These are phyloP conservation scores for Thyridium curvatum DNA, from an alignment of 2,329 filamentous ascomycete species.

Conservation along the genomic window DNA sequence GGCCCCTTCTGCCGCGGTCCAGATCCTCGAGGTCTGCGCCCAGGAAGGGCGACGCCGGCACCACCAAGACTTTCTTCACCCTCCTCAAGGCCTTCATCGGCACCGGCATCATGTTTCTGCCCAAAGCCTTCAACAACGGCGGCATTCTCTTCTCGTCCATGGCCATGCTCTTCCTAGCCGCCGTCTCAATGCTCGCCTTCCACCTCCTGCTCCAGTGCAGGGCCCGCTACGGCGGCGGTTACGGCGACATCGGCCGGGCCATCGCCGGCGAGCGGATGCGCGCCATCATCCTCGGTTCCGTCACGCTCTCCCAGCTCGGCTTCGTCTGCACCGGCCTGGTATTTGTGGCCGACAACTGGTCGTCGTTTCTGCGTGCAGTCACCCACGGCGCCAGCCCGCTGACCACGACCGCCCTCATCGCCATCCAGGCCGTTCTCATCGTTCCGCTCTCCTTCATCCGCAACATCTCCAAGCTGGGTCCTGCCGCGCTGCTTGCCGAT, in stretches of 20 bases:
- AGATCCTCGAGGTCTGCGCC: conserved; percentile 11
- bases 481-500: conserved; percentile 63
- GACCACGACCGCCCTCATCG: conserved; percentile 53
- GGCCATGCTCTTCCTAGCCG: conserved; percentile 58
- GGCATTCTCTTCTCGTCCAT: conserved; percentile 70
- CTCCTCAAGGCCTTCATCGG: conserved; percentile 73
- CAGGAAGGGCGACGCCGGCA: conserved; percentile 56
- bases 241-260: conserved; percentile 65
- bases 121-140: conserved; percentile 73
- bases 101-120: conserved; percentile 76
- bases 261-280: conserved; percentile 60
- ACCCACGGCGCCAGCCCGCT: conserved; percentile 31
- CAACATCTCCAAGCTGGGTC: conserved; percentile 69
- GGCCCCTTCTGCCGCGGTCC: conserved; percentile 54
- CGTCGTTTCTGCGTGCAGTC: conserved; percentile 61
- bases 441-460: conserved; percentile 64
- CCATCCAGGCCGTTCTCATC: conserved; percentile 57
- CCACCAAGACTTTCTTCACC: conserved; percentile 71
- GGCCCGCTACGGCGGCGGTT: conserved; percentile 58
- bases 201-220: conserved; percentile 65
- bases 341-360: conserved; percentile 69
- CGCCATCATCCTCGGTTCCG: conserved; percentile 59
- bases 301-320: conserved; percentile 68
- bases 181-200: conserved; percentile 65
- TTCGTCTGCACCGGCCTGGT: conserved; percentile 75